Conservation (phyloP, 768 basidiomycete genomes). For the Plicaturopsis crispa region DNA sequence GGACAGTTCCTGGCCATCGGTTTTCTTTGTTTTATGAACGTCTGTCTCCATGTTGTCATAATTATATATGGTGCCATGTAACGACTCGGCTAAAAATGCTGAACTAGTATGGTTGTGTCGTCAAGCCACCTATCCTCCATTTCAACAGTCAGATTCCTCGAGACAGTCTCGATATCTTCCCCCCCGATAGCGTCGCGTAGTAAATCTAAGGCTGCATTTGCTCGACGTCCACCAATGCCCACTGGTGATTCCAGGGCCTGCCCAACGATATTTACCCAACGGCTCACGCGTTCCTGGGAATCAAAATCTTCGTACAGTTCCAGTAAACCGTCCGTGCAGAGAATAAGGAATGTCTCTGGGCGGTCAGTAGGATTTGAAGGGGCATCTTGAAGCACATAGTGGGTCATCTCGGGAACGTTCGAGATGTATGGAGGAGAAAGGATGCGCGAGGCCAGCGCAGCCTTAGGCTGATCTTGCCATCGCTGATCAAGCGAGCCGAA, state of each 20-base stretch:
- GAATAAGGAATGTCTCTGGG: conserved; percentile 25
- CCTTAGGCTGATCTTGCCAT: too few species aligned
- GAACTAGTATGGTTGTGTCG: conserved; percentile 46
- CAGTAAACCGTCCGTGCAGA: conserved; percentile 39
- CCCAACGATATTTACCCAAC: conserved; percentile 27
- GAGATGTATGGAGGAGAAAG: conserved; percentile 48
- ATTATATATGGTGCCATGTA: too few species aligned
- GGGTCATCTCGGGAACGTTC: conserved; percentile 33
- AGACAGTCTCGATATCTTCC: conserved; percentile 30
- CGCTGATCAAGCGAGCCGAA: too few species aligned
- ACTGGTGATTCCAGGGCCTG: conserved; percentile 12
- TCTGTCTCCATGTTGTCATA: too few species aligned
- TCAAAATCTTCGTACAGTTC: conserved; percentile 29
- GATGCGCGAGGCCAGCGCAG: conserved; percentile 30
- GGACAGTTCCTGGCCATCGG: too few species aligned
- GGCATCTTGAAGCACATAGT: conserved; percentile 23
- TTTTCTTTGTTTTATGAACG: too few species aligned
- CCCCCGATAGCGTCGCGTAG: conserved; percentile 39
- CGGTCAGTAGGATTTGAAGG: too few species aligned
- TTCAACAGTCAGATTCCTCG: conserved; percentile 41
- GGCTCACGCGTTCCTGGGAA: conserved; percentile 20
- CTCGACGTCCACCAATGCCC: too few species aligned
- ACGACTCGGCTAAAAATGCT: too few species aligned
- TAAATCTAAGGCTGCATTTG: conserved; percentile 29
- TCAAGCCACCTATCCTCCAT: conserved; percentile 46